These are phyloP conservation scores for Tardiomyces depauwii DNA, from an alignment of 1,139 yeast genomes.

Conservation along the genomic window DNA sequence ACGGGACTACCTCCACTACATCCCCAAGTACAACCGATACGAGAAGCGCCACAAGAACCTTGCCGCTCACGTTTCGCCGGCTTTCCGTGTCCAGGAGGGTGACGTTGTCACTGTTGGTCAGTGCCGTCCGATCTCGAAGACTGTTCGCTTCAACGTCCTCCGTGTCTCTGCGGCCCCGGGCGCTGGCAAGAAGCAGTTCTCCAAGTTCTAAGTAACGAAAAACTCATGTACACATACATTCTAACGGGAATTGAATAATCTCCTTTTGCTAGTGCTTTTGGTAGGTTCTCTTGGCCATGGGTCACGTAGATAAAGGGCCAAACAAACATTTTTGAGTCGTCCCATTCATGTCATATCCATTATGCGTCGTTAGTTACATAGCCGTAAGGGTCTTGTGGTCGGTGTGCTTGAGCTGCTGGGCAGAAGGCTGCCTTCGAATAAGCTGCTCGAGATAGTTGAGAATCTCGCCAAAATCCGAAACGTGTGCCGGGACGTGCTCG, in stretches of 20 bases:
- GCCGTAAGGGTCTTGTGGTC: neutral
- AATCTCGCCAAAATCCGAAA: neutral
- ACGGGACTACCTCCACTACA: constrained; percentile 99
- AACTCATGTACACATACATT: neutral
- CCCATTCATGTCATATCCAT: too few species aligned
- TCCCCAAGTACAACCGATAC: constrained; percentile 99
- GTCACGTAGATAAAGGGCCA: too few species aligned
- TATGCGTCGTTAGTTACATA: neutral
- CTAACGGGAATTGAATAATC: neutral
- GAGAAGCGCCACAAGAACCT: constrained; percentile 99
- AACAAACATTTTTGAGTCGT: too few species aligned
- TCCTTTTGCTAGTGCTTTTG: neutral
- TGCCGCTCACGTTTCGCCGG: constrained; percentile 99
- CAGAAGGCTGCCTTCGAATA: neutral
- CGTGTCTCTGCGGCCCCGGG: constrained; percentile 87
- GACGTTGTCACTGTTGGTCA: constrained; percentile 99
- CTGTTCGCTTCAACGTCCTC: constrained; percentile 99
- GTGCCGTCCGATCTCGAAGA: constrained; percentile 99
- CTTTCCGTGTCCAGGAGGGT: constrained; percentile 99
- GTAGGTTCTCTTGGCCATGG: too few species aligned
- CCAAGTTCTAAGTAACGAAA: constrained; percentile 64
- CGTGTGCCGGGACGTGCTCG: constrained; percentile 1
- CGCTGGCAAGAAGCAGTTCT: constrained; percentile 83
- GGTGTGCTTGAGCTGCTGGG: neutral
- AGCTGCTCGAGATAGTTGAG: neutral